Base-by-base conservation (phyloP, 768 basidiomycete species). In the Rhizopogon vesiculosus region DNA sequence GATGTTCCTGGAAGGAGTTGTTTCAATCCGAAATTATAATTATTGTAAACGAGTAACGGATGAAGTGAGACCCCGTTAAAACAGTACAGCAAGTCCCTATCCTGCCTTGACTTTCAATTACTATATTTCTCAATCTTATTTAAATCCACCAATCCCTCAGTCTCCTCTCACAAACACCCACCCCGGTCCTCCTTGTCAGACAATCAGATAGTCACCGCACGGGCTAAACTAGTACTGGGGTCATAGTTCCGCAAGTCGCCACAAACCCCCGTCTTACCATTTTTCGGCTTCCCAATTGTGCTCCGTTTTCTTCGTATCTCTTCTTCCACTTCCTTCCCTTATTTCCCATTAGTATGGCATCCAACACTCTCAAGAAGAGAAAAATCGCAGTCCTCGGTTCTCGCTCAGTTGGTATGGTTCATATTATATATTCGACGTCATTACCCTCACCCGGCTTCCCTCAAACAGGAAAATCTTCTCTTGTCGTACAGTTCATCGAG, bases 401-500 rank as follows among this genome's bases (percentile, higher is more conserved):
- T 56, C 87, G 93, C 65, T 90, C 89, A 63, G 93, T 95, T 70
- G 93, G 93, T 93, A 61, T 69, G 35, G 85, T 71, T 22, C 12
- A 43, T 28, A 42, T 35, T 39, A 52, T 56, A 29, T 56, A 29
- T 18, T 4, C 57, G 40, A 56, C 61, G 18, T 55, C 49, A 55
- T 65, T 45, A 61, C 59, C 60, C 60, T 55, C 52, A 48, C 60
- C n/a, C 48, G 46, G 48, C 56, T 58, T 56, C 59, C 54, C 46
- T 49, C 40, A 56, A 55, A 53, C 75, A 97, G 96, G 95, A 61
- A 98, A 97, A 77, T 92, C 92, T 25, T 97, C 96, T 51, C 81
- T 97, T 57, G 83, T 94, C 58, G 81, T 93, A 64, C 91, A 95
- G 72, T 98, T 92, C 74, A 88, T 94, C 73, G 90, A 97, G 74